Percentiles rank a stretch among this genome's conserved stretches.
Conservation (phyloP, 306 rosid genomes). For the Albizia julibrissin region DNA sequence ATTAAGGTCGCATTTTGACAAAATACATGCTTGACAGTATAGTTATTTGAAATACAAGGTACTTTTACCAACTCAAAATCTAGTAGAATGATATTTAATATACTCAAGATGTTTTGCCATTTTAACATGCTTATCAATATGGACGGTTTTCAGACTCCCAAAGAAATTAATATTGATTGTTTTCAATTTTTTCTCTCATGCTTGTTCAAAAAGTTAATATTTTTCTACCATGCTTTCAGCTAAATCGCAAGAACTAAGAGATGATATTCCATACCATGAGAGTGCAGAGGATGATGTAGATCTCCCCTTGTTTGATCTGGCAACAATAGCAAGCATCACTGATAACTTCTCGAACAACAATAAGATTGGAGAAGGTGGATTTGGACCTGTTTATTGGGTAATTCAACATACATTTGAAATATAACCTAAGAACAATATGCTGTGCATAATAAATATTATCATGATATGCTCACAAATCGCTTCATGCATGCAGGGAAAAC, state of each 20-base stretch:
- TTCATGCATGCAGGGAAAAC: slow-evolving; percentile 20
- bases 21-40: neutral
- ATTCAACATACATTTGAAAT: neutral
- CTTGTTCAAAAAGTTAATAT: neutral
- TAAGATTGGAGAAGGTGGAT: slow-evolving; percentile 29
- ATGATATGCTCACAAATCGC: neutral
- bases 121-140: no score
- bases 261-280: neutral
- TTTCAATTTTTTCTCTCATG: no score
- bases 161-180: no score
- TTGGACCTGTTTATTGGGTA: slow-evolving; percentile 30
- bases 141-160: no score
- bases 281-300: slow-evolving; percentile 24
- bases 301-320: slow-evolving; percentile 31
- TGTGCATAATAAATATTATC: neutral
- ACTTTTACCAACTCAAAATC: no score
- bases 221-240: neutral
- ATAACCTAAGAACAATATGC: neutral
- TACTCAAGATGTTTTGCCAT: no score
- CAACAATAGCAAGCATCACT: neutral
- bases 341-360: slow-evolving; percentile 4
- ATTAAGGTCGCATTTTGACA: neutral
- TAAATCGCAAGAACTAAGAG: neutral
- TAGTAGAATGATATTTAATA: no score
- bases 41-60: neutral